Conservation (phyloP, 202 grass and related monocot genomes). For the Carex sylvatica region DNA sequence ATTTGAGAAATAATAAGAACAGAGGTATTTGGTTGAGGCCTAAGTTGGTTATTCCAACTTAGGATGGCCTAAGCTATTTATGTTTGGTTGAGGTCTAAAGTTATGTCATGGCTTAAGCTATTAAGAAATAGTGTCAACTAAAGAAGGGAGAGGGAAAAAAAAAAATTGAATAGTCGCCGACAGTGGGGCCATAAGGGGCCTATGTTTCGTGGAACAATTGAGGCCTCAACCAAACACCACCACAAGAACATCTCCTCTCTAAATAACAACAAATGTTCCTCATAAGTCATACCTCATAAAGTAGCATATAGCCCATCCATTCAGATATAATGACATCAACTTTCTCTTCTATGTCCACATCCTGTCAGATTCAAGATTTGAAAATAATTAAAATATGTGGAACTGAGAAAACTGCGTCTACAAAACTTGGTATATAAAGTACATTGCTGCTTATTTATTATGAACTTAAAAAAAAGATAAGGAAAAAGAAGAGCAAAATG, state of each 20-base stretch:
- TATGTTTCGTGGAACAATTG: too few species aligned
- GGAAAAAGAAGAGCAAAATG: conserved; percentile 11
- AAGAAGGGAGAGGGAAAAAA: too few species aligned
- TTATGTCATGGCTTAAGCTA: too few species aligned
- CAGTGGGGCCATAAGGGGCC: too few species aligned
- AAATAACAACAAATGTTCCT: conserved; percentile 21
- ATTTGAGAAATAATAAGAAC: not conserved
- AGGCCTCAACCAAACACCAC: too few species aligned
- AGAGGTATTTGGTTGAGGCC: not conserved
- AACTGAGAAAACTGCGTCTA: not conserved
- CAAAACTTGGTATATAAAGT: conserved; percentile 1
- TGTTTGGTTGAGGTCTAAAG: too few species aligned
- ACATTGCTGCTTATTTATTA: not conserved
- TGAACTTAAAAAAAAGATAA: not conserved
- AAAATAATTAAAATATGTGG: not conserved
- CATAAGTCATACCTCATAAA: conserved; percentile 66
- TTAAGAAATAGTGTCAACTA: too few species aligned
- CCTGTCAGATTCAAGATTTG: conserved; percentile 41
- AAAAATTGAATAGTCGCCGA: too few species aligned
- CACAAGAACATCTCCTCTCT: not conserved
- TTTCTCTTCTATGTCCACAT: conserved; percentile 87
- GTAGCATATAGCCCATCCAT: conserved; percentile 99
- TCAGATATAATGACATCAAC: conserved; percentile 99
- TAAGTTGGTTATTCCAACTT: too few species aligned
- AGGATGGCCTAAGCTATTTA: too few species aligned